Evolutionary conservation across 2,329 filamentous ascomycete genomes (phyloP).

Genomic region (Fusarium nelsonii): DNA sequence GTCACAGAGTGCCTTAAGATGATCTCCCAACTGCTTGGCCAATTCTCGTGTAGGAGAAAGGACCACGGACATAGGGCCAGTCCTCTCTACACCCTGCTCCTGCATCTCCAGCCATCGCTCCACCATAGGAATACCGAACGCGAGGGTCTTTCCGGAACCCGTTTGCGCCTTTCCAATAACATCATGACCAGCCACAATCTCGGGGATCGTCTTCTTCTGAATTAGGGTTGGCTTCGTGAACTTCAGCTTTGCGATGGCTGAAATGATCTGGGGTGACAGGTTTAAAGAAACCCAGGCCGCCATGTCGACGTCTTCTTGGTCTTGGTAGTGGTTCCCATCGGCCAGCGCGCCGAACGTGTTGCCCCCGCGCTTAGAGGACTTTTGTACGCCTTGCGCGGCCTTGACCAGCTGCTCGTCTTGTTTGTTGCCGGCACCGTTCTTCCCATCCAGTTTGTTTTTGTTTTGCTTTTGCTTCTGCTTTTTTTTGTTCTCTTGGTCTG

Average conservation of each 20-base stretch:
- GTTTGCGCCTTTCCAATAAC: conserved; percentile 97
- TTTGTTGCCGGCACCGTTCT: conserved; percentile 38
- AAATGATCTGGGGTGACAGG: conserved; percentile 78
- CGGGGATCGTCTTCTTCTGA: conserved; percentile 82
- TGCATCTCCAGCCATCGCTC: conserved; percentile 78
- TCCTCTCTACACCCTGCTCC: conserved; percentile 50
- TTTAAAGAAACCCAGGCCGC: conserved; percentile 82
- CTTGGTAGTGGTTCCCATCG: conserved; percentile 66
- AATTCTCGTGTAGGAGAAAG: conserved; percentile 93
- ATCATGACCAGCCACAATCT: conserved; percentile 85
- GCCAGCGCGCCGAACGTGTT: conserved; percentile 69
- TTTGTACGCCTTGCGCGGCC: conserved; percentile 53
- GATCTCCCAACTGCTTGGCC: conserved; percentile 89
- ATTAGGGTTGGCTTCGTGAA: conserved; percentile 87
- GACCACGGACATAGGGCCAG: conserved; percentile 78
- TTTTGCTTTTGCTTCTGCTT: conserved; percentile 39
- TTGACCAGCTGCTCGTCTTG: conserved; percentile 51
- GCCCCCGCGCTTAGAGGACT: conserved; percentile 56
- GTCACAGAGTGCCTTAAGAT: conserved; percentile 80
- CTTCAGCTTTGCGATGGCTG: conserved; percentile 80
- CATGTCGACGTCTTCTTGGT: conserved; percentile 72
- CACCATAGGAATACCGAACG: conserved; percentile 93
- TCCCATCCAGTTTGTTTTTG: conserved; percentile 50
- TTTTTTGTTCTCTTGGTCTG: conserved; percentile 40
- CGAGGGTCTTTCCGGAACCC: conserved; percentile 95